Conservation (phyloP, 2,329 filamentous ascomycete species). For the Sclerotinia trifoliorum region DNA sequence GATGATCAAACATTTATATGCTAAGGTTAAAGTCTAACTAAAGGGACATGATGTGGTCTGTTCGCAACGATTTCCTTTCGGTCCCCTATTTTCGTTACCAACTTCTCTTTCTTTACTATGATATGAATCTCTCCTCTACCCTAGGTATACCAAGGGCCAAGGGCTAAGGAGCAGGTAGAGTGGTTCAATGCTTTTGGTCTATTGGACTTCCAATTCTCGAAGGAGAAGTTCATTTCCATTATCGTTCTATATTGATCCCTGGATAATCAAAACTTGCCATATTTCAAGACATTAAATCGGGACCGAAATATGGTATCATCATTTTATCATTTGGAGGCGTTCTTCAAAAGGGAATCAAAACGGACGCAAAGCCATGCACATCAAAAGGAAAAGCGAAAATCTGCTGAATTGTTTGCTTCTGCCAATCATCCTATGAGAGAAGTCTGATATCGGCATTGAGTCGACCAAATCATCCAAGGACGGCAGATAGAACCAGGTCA, state of each 20-base stretch:
- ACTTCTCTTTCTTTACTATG: neutral
- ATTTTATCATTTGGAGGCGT: neutral
- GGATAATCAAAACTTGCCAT: neutral
- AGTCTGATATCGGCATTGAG: neutral
- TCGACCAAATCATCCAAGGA: neutral
- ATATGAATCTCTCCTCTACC: neutral
- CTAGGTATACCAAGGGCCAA: too few species aligned
- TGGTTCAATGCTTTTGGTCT: too few species aligned
- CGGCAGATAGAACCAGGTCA: neutral
- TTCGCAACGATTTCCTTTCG: slow-evolving; percentile 9
- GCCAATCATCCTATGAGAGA: neutral
- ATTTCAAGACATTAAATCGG: slow-evolving; percentile 6
- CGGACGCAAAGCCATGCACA: neutral
- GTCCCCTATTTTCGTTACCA: slow-evolving; percentile 11
- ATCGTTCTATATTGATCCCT: neutral
- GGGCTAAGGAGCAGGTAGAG: too few species aligned
- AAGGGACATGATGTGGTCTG: slow-evolving; percentile 16
- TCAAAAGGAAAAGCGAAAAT: neutral
- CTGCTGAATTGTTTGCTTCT: neutral
- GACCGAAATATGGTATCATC: neutral
- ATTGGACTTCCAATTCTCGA: neutral
- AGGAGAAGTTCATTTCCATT: slow-evolving; percentile 5
- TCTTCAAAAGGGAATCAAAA: neutral
- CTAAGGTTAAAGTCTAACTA: neutral
- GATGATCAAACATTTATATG: slow-evolving; percentile 5